Evolutionary conservation across 139 green algal species (phyloP).

Genomic region (Haematococcus sp.): DNA sequence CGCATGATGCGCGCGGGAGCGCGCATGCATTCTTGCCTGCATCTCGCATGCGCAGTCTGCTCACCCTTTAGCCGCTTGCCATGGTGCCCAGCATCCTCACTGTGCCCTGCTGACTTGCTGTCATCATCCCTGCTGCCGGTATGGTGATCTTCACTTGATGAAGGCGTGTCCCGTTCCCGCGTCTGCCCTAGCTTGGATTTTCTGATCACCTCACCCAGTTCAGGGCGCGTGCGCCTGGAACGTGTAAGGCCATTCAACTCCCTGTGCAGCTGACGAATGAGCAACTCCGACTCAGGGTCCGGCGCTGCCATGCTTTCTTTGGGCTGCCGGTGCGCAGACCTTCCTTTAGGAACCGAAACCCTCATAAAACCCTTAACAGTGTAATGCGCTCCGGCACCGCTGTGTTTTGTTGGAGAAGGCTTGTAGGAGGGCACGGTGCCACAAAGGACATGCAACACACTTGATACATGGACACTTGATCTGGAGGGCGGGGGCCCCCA

Average conservation of each 20-base stretch:
- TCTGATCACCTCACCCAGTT: background rate
- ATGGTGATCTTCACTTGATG: too few species aligned
- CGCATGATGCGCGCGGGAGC: too few species aligned
- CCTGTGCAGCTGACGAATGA: constrained; percentile 26
- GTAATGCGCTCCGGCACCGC: background rate
- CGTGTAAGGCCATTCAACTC: constrained; percentile 37
- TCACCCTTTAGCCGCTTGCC: background rate
- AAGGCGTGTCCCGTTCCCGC: background rate
- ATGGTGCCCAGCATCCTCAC: background rate
- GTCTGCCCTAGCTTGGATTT: background rate
- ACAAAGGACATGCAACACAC: too few species aligned
- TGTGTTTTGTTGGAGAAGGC: constrained; percentile 1
- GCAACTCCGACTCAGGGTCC: constrained; percentile 13
- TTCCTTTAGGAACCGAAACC: too few species aligned
- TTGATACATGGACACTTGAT: too few species aligned
- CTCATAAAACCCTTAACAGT: too few species aligned
- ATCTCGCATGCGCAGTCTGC: background rate
- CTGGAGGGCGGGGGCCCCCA: background rate
- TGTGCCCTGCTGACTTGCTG: background rate
- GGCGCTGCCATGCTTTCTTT: background rate
- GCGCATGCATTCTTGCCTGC: too few species aligned
- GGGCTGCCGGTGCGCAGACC: too few species aligned
- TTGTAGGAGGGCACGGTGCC: too few species aligned
- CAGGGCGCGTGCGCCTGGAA: background rate
- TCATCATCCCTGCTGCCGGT: background rate